Conservation (phyloP, 331 rosid species). For the Pyracantha coccinea region DNA sequence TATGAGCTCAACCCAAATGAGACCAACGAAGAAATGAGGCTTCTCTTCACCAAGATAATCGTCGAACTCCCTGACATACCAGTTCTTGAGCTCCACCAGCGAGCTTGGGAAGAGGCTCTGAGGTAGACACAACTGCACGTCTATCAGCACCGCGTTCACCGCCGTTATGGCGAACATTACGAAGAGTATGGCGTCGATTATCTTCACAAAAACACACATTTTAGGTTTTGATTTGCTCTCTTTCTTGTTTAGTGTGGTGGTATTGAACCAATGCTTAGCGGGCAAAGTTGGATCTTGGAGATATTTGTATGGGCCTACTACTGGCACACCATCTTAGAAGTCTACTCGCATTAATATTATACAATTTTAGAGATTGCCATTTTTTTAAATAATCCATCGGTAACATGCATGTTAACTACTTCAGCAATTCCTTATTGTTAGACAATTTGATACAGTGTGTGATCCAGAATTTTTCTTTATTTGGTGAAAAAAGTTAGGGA, state of each 20-base stretch:
- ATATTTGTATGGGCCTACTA: not conserved
- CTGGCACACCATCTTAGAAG: not conserved
- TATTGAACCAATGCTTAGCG: not conserved
- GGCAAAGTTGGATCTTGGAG: not conserved
- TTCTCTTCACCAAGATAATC: slow-evolving; percentile 52
- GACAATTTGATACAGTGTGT: too few relatives aligned
- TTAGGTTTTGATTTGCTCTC: not conserved
- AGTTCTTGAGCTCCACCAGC: slow-evolving; percentile 35
- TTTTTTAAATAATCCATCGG: not conserved
- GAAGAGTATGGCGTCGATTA: slow-evolving; percentile 35
- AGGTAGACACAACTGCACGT: slow-evolving; percentile 52
- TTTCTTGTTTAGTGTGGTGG: not conserved
- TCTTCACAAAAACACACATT: slow-evolving; percentile 42
- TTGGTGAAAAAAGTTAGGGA: too few relatives aligned
- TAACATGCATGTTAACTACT: not conserved
- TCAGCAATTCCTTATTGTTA: too few relatives aligned
- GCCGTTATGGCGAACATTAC: slow-evolving; percentile 38
- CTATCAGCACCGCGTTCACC: slow-evolving; percentile 38
- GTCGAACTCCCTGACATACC: slow-evolving; percentile 35
- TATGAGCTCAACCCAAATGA: slow-evolving; percentile 59
- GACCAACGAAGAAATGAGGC: slow-evolving; percentile 53
- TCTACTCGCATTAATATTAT: not conserved
- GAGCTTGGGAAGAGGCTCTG: slow-evolving; percentile 31
- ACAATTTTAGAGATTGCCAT: too few relatives aligned
- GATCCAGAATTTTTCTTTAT: too few relatives aligned